Percentiles rank a stretch among this genome's conserved stretches.
These are phyloP conservation scores for Podospora pseudocomata DNA, from an alignment of 495 filamentous ascomycete genomes.

Conservation along the genomic window DNA sequence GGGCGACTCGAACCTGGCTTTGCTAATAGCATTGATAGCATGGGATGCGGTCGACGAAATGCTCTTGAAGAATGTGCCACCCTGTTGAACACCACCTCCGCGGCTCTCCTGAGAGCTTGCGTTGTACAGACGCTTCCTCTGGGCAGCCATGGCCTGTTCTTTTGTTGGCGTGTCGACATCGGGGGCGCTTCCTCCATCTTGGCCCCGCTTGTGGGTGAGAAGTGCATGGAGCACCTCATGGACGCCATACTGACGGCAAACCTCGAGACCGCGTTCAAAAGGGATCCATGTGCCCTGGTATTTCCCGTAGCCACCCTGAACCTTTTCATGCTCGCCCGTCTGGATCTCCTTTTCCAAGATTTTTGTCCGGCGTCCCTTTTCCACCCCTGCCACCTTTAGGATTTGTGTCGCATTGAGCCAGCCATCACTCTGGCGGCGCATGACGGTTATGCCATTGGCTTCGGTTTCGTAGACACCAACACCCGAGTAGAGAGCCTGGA, in stretches of 20 bases:
- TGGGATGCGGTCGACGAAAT: slow-evolving; percentile 90
- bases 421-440: slow-evolving; percentile 86
- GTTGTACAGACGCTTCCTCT: slow-evolving; percentile 87
- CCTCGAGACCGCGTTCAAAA: slow-evolving; percentile 82
- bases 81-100: slow-evolving; percentile 63
- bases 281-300: slow-evolving; percentile 99
- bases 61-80: slow-evolving; percentile 82
- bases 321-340: slow-evolving; percentile 93
- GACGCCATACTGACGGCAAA: slow-evolving; percentile 91
- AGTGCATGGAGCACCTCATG: slow-evolving; percentile 81
- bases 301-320: slow-evolving; percentile 96
- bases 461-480: slow-evolving; percentile 98
- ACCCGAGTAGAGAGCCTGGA: slow-evolving; percentile 88
- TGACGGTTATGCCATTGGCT: slow-evolving; percentile 83
- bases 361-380: slow-evolving; percentile 95
- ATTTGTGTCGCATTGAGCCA: slow-evolving; percentile 98
- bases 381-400: slow-evolving; percentile 91
- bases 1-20: slow-evolving; percentile 88
- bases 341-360: slow-evolving; percentile 97
- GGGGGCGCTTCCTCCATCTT: slow-evolving; percentile 67
- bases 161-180: slow-evolving; percentile 92
- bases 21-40: slow-evolving; percentile 91
- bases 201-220: slow-evolving; percentile 81
- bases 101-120: slow-evolving; percentile 63
- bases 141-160: slow-evolving; percentile 97